Percentiles rank a stretch among this genome's conserved stretches.
Evolutionary conservation across 352 stramenopile genomes (phyloP).

Genomic region (Pythium sukuiense): DNA sequence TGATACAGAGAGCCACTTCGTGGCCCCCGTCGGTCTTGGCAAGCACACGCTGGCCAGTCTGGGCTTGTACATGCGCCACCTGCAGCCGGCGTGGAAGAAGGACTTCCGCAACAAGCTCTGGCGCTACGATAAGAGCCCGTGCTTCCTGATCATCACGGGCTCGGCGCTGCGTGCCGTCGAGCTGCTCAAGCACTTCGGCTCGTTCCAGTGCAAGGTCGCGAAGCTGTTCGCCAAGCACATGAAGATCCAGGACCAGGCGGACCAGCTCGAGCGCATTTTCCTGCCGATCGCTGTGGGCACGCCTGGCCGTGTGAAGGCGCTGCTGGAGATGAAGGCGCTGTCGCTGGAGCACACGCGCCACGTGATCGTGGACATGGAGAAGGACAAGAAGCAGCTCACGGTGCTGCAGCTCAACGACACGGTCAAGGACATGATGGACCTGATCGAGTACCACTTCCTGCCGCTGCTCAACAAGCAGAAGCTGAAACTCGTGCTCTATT

Average conservation of each 20-base stretch:
- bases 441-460: conserved; percentile 78
- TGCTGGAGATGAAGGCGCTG: conserved; percentile 73
- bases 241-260: conserved; percentile 87
- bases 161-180: conserved; percentile 91
- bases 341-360: conserved; percentile 79
- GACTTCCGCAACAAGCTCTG: conserved; percentile 77
- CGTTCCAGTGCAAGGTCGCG: conserved; percentile 90
- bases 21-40: conserved; percentile 52
- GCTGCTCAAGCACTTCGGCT: conserved; percentile 89
- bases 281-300: conserved; percentile 82
- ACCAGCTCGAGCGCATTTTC: conserved; percentile 72
- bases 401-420: conserved; percentile 86
- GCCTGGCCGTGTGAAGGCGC: conserved; percentile 70
- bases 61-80: conserved; percentile 70
- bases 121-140: conserved; percentile 87
- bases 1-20: conserved; percentile 66
- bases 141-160: conserved; percentile 90
- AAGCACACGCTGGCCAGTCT: conserved; percentile 82
- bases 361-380: conserved; percentile 85
- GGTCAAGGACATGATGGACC: conserved; percentile 73
- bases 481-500: conserved; percentile 81
- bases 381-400: conserved; percentile 86
- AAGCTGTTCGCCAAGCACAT: conserved; percentile 97
- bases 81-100: conserved; percentile 72
- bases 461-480: conserved; percentile 58